These are phyloP conservation scores for Syzygium jambos DNA, from an alignment of 345 rosid genomes.

Conservation along the genomic window DNA sequence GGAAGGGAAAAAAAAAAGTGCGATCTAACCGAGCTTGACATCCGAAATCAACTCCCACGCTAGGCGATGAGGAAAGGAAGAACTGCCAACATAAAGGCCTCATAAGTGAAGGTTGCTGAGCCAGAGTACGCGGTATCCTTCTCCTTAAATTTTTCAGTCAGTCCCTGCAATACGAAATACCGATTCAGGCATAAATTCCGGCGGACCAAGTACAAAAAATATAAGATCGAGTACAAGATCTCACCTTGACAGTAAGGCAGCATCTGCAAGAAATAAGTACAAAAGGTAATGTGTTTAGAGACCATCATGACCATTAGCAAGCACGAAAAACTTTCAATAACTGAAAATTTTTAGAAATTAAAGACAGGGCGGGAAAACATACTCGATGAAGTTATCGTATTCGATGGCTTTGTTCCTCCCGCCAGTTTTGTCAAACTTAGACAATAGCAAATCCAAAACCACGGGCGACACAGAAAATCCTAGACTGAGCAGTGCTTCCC, in stretches of 20 bases:
- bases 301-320: neutral
- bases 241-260: slow-evolving; percentile 92
- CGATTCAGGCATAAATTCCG: neutral
- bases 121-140: slow-evolving; percentile 65
- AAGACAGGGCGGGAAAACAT: slow-evolving; percentile 3
- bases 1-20: neutral
- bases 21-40: neutral
- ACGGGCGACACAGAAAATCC: slow-evolving; percentile 75
- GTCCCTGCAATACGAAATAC: slow-evolving; percentile 39
- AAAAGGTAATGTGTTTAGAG: neutral
- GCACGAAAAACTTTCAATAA: neutral
- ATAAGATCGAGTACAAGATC: neutral
- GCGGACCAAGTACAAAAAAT: neutral
- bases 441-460: slow-evolving; percentile 67
- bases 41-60: neutral
- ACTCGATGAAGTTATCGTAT: slow-evolving; percentile 98
- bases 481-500: slow-evolving; percentile 74
- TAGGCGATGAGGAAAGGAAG: slow-evolving; percentile 79
- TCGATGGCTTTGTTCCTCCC: slow-evolving; percentile 68
- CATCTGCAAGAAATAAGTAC: slow-evolving; percentile 44
- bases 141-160: slow-evolving; percentile 92
- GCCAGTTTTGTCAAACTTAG: slow-evolving; percentile 81
- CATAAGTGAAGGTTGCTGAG: slow-evolving; percentile 76
- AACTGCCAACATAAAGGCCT: slow-evolving; percentile 79
- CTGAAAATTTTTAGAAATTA: neutral